These are phyloP conservation scores for Proliferodiscus dingleyae DNA, from an alignment of 2,329 filamentous ascomycete genomes.

Conservation along the genomic window DNA sequence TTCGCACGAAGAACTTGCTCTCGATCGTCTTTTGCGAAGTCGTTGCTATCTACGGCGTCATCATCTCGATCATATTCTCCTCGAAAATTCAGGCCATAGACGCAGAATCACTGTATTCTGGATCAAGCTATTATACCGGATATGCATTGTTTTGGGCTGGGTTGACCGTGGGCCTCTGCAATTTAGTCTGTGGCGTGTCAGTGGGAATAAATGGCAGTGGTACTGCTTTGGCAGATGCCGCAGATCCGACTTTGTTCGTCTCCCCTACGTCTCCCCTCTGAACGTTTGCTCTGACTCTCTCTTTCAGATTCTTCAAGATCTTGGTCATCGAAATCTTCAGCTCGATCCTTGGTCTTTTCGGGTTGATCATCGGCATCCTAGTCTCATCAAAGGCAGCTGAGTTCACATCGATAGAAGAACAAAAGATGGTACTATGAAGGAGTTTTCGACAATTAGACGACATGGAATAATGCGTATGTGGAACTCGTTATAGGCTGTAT, in stretches of 20 bases:
- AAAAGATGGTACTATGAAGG: conserved; percentile 3
- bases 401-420: conserved; percentile 46
- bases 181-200: conserved; percentile 90
- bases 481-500: conserved; percentile 18
- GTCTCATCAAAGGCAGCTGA: conserved; percentile 74
- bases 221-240: conserved; percentile 91
- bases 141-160: conserved; percentile 96
- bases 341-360: conserved; percentile 92
- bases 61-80: conserved; percentile 98
- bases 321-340: conserved; percentile 99
- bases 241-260: conserved; percentile 80
- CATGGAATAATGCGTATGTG: conserved; percentile 10
- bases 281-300: conserved; percentile 13
- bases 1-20: conserved; percentile 98
- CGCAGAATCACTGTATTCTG: conserved; percentile 63
- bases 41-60: conserved; percentile 99
- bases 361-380: conserved; percentile 88
- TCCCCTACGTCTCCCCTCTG: neutral
- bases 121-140: conserved; percentile 85
- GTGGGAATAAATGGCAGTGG: conserved; percentile 98
- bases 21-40: conserved; percentile 99
- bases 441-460: neutral
- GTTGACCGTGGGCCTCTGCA: conserved; percentile 90
- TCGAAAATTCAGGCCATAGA: conserved; percentile 70
- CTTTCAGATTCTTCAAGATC: conserved; percentile 86